Conservation (phyloP, 2,329 filamentous ascomycete species). For the Fusarium sp. region DNA sequence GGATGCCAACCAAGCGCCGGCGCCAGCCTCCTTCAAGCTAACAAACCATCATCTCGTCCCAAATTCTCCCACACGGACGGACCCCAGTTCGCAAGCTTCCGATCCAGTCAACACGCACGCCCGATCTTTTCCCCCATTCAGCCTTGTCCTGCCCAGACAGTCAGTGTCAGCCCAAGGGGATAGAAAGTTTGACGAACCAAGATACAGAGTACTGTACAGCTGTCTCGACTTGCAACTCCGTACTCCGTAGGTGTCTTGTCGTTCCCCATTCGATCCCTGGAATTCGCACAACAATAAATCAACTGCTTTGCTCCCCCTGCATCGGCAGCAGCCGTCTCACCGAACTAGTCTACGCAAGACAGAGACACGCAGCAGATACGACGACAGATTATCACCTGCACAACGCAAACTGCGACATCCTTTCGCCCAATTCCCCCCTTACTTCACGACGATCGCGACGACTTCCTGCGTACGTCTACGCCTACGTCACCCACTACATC, state of each 20-base stretch:
- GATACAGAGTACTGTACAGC: slow-evolving; percentile 7
- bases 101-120: slow-evolving; percentile 29
- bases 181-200: slow-evolving; percentile 31
- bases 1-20: slow-evolving; percentile 29
- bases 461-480: slow-evolving; percentile 15
- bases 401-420: slow-evolving; percentile 16
- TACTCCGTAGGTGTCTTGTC: slow-evolving; percentile 7
- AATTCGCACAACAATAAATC: slow-evolving; percentile 27
- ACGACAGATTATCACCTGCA: slow-evolving; percentile 14
- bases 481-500: slow-evolving; percentile 4
- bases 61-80: slow-evolving; percentile 23
- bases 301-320: slow-evolving; percentile 36
- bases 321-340: slow-evolving; percentile 36
- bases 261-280: slow-evolving; percentile 20
- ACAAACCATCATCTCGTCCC: slow-evolving; percentile 30
- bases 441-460: slow-evolving; percentile 24
- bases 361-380: slow-evolving; percentile 40
- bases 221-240: slow-evolving; percentile 1
- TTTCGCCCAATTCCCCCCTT: slow-evolving; percentile 12
- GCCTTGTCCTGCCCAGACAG: slow-evolving; percentile 25
- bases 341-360: slow-evolving; percentile 35
- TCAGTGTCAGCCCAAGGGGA: slow-evolving; percentile 30
- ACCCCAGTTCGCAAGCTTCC: slow-evolving; percentile 29
- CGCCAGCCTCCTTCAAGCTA: slow-evolving; percentile 29
- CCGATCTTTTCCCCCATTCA: slow-evolving; percentile 32